These are phyloP conservation scores for Dictyostelium firmibasis DNA, from an alignment of 78 protist genomes.

Conservation along the genomic window DNA sequence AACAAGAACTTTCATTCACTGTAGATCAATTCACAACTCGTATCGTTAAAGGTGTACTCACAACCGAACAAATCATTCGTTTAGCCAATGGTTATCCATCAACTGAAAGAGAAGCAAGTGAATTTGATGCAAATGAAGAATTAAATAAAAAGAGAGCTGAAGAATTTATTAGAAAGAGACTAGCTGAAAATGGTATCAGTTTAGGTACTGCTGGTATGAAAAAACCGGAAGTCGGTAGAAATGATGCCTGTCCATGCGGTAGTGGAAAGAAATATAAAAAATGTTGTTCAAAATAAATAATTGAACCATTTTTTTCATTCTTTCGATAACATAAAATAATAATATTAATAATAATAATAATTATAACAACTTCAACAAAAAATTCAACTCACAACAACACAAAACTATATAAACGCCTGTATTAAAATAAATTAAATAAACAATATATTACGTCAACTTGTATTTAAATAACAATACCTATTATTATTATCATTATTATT, in stretches of 20 bases:
- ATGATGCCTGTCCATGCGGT: conserved; percentile 75
- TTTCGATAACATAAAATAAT: not conserved
- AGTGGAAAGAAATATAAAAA: conserved; percentile 76
- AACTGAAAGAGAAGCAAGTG: conserved; percentile 81
- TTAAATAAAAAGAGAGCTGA: conserved; percentile 62
- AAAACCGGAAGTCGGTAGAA: conserved; percentile 58
- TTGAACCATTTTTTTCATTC: not conserved
- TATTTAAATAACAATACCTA: not conserved
- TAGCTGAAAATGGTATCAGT: conserved; percentile 55
- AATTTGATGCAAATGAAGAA: conserved; percentile 62
- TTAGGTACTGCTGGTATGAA: conserved; percentile 46
- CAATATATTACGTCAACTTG: not conserved
- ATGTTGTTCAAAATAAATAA: conserved; percentile 61
- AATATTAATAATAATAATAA: not conserved
- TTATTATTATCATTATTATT: too few relatives aligned
- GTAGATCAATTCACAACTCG: conserved; percentile 81
- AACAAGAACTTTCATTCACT: conserved; percentile 22
- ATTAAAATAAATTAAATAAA: not conserved
- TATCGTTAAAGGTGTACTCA: conserved; percentile 53
- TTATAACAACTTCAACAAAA: not conserved
- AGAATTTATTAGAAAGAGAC: conserved; percentile 57
- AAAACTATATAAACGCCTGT: not conserved
- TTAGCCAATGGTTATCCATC: conserved; percentile 78
- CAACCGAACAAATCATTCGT: conserved; percentile 77
- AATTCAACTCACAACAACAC: not conserved